phyloP scores from a whole-genome alignment of 2,329 filamentous ascomycete genomes.

The Stemphylium lycopersici region DNA sequence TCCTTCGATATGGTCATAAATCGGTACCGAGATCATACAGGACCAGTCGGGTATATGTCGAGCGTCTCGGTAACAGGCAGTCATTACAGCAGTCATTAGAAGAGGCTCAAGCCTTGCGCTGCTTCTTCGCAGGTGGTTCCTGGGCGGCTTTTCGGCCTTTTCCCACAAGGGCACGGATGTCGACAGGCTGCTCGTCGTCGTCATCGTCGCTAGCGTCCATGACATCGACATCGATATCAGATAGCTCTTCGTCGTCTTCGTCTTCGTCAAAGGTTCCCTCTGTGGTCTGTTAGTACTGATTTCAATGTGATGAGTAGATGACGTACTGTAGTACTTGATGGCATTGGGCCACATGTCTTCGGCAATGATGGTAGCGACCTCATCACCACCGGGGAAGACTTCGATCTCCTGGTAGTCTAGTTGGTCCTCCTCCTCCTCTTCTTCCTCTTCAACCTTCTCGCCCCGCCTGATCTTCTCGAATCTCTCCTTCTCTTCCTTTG shows the following conservation, averaged over 20 bases:
- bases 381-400: constrained; percentile 86
- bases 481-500: constrained; percentile 65
- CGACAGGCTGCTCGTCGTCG: constrained; percentile 62
- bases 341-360: constrained; percentile 91
- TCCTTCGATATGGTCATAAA: neutral
- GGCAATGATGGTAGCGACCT: constrained; percentile 77
- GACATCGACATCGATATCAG: constrained; percentile 75
- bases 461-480: constrained; percentile 54
- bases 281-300: constrained; percentile 47
- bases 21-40: neutral
- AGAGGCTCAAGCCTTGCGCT: constrained; percentile 45
- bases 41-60: constrained; percentile 11
- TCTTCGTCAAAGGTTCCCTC: constrained; percentile 64
- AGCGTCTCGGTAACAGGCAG: neutral
- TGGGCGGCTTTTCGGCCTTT: constrained; percentile 53
- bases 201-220: constrained; percentile 49
- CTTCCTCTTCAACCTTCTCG: constrained; percentile 46
- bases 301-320: neutral
- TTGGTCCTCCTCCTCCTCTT: constrained; percentile 64
- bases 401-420: constrained; percentile 74
- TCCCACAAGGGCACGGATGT: constrained; percentile 55
- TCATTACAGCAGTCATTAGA: neutral
- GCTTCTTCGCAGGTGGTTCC: constrained; percentile 47
- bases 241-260: constrained; percentile 60
- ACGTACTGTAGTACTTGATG: constrained; percentile 89